Evolutionary conservation across 306 rosid species (phyloP).

Genomic region (Rosa rugosa): DNA sequence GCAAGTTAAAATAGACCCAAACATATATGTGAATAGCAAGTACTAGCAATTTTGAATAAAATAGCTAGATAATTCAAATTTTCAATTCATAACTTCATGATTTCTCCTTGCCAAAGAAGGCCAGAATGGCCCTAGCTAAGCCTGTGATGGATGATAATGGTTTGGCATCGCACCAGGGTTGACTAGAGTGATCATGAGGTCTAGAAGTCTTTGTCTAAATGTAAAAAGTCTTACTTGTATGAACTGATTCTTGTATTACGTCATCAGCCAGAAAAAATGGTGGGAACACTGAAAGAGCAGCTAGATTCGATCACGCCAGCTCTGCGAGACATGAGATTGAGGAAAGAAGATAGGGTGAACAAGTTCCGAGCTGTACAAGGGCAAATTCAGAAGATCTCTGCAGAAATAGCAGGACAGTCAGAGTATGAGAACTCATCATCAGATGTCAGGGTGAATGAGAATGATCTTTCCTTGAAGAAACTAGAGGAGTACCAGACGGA

Average conservation of each 20-base stretch:
- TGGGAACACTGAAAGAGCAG: slow-evolving; percentile 87
- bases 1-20: not conserved
- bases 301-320: slow-evolving; percentile 92
- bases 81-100: not conserved
- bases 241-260: slow-evolving; percentile 28
- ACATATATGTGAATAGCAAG: not conserved
- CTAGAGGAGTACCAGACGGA: slow-evolving; percentile 83
- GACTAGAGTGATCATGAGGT: not conserved
- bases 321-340: slow-evolving; percentile 69
- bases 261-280: slow-evolving; percentile 87
- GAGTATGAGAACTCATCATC: slow-evolving; percentile 40
- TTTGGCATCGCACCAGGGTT: not conserved
- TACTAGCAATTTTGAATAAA: not conserved
- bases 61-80: not conserved
- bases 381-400: slow-evolving; percentile 72
- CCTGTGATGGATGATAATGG: not conserved
- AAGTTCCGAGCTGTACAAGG: slow-evolving; percentile 73
- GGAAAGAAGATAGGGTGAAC: slow-evolving; percentile 86
- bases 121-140: not conserved
- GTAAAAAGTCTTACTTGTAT: slow-evolving; percentile 1
- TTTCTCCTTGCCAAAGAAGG: not conserved
- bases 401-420: slow-evolving; percentile 77
- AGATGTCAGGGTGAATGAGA: slow-evolving; percentile 57
- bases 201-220: not conserved
- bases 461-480: slow-evolving; percentile 81